These are phyloP conservation scores for Veloporphyrellus conicus DNA, from an alignment of 1,284 basidiomycete species.

Conservation along the genomic window DNA sequence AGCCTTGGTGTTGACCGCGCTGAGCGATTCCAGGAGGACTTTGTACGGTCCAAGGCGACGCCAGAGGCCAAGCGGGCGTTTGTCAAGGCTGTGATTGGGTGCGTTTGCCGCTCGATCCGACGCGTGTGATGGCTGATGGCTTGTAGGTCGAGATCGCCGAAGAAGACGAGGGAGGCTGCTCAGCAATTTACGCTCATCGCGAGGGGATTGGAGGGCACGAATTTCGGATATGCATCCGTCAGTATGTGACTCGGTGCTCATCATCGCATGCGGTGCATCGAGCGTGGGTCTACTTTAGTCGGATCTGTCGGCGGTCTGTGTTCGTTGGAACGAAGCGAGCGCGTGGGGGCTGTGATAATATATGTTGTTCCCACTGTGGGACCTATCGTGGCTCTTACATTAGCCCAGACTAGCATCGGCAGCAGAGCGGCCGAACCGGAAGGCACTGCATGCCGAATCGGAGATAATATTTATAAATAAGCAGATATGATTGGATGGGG, in stretches of 20 bases:
- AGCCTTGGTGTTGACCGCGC: neutral
- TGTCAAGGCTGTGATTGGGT: slow-evolving; percentile 71
- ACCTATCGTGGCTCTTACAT: neutral
- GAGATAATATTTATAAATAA: slow-evolving; percentile 24
- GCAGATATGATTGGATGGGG: slow-evolving; percentile 23
- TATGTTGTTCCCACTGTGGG: slow-evolving; percentile 10
- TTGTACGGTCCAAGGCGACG: slow-evolving; percentile 59
- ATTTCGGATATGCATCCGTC: slow-evolving; percentile 61
- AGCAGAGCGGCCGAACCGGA: slow-evolving; percentile 15
- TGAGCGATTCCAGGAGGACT: slow-evolving; percentile 47
- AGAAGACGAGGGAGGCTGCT: slow-evolving; percentile 65
- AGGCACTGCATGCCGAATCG: slow-evolving; percentile 2
- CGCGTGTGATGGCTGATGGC: neutral
- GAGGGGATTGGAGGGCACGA: slow-evolving; percentile 70
- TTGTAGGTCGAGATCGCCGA: slow-evolving; percentile 57
- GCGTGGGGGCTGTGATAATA: too few relatives aligned
- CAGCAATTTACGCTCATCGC: slow-evolving; percentile 73
- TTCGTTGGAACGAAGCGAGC: neutral
- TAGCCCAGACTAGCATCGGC: too few relatives aligned
- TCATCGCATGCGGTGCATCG: too few relatives aligned
- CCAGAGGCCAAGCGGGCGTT: slow-evolving; percentile 73
- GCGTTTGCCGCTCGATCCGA: slow-evolving; percentile 12
- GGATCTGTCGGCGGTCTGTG: slow-evolving; percentile 2
- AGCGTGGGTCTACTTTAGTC: neutral
- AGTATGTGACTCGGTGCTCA: slow-evolving; percentile 23